Evolutionary conservation across 305 asterid genomes (phyloP), one percentile per base, ranked within the genome.

Genomic region (Fraxinus latifolia): DNA sequence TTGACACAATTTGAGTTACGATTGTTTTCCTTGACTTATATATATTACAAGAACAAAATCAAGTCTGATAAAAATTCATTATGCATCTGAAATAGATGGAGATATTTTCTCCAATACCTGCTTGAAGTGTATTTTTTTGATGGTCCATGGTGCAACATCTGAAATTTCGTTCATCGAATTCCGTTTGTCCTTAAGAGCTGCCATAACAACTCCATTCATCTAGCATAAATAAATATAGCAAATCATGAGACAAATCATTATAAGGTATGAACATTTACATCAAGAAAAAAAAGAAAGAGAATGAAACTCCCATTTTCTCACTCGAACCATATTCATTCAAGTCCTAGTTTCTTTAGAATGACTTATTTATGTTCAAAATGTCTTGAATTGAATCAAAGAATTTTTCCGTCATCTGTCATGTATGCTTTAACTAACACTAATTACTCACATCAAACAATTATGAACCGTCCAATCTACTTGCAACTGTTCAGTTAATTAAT

Each of bases 51-150:
- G 65, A 12, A 29, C 47, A 83, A 29, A 77, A 21, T 58, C 73
- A 25, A 19, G 67, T 25, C 9, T 19, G 27, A 55, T 55, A 7
- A 55, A 33, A 55, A 17, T 7, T 4, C 72, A 60, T 85, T 85
- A 96, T 92, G 88, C 68, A n/a, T 89, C 84, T 15, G 95, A 89
- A 73, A 95, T 94, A 0, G 98, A 94, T 17, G 97, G 94, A 25
- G 91, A 86, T 36, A 86, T 83, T 81, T 87, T 91, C 81, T 84
- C 77, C 82, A 93, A 80, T 21, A 95, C 96, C 53, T 29, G 85
- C 83, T 70, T 87, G 87, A 95, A 29, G 4, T 29, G 32, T 29
- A 29, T 29, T 29, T 29, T 0, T 29, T 29, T 29, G 32, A 29
- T 29, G 84, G 92, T 84, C 71, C 86, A 58, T 29, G 80, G 65